Evolutionary conservation across 2,329 filamentous ascomycete species (phyloP).

Genomic region (Diaporthe ampelina): DNA sequence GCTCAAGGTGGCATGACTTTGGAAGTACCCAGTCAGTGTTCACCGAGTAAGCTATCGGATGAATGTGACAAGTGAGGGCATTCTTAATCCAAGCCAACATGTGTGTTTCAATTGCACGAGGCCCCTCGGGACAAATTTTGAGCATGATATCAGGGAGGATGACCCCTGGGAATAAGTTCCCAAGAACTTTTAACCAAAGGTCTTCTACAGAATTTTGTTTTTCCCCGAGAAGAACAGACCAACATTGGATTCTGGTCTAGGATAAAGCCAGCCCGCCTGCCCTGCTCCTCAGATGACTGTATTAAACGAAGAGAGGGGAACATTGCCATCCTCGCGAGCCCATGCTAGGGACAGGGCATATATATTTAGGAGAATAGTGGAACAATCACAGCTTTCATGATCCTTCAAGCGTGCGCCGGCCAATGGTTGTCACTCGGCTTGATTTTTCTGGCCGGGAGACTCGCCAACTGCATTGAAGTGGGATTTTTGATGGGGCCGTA

Average conservation of each 20-base stretch:
- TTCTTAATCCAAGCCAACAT: background rate
- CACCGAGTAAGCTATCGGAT: background rate
- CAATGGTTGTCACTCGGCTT: background rate
- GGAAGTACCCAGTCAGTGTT: background rate
- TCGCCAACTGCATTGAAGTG: conserved; percentile 27
- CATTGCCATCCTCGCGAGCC: background rate
- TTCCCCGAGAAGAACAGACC: too few relatives aligned
- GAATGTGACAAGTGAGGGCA: background rate
- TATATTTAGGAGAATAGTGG: background rate
- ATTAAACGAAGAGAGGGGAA: background rate
- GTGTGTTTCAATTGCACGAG: background rate
- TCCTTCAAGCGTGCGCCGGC: background rate
- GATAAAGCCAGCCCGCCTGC: too few relatives aligned
- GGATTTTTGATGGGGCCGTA: background rate
- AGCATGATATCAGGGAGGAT: too few relatives aligned
- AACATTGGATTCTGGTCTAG: too few relatives aligned
- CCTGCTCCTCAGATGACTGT: too few relatives aligned
- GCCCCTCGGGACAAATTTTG: too few relatives aligned
- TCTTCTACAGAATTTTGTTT: too few relatives aligned
- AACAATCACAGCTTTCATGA: background rate
- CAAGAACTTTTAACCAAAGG: too few relatives aligned
- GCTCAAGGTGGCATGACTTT: background rate
- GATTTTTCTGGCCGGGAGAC: background rate
- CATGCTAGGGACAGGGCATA: background rate
- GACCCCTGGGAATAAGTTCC: too few relatives aligned